Evolutionary conservation across 345 rosid genomes (phyloP).

Genomic region (Jatropha curcas): DNA sequence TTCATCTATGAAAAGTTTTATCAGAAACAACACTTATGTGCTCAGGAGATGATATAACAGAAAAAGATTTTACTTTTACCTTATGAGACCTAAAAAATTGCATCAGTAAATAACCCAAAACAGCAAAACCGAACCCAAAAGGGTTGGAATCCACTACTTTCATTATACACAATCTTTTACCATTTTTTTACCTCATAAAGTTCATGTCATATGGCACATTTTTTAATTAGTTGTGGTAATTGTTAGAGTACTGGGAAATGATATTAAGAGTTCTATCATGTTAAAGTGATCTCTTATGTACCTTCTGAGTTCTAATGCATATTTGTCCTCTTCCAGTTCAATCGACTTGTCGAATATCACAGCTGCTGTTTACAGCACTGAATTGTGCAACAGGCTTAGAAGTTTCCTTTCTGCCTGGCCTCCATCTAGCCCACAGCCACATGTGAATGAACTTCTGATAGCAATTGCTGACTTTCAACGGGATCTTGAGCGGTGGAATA

Average conservation of each 20-base stretch:
- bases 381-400: slow-evolving; percentile 31
- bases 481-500: slow-evolving; percentile 29
- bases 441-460: slow-evolving; percentile 33
- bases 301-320: slow-evolving; percentile 25
- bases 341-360: slow-evolving; percentile 34
- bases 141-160: not conserved
- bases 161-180: not conserved
- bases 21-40: not conserved
- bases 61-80: not conserved
- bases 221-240: not conserved
- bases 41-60: not conserved
- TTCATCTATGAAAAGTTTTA: not conserved
- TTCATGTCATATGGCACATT: not conserved
- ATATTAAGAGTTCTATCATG: not conserved
- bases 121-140: not conserved
- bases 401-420: slow-evolving; percentile 33
- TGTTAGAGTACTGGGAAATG: not conserved
- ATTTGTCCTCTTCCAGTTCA: slow-evolving; percentile 30
- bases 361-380: slow-evolving; percentile 36
- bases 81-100: not conserved
- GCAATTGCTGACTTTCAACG: slow-evolving; percentile 33
- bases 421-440: slow-evolving; percentile 35
- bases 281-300: not conserved
- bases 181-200: not conserved
- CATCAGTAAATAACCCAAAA: not conserved